Conservation (phyloP, 805 yeast genomes). For the Kuraishia molischiana region DNA sequence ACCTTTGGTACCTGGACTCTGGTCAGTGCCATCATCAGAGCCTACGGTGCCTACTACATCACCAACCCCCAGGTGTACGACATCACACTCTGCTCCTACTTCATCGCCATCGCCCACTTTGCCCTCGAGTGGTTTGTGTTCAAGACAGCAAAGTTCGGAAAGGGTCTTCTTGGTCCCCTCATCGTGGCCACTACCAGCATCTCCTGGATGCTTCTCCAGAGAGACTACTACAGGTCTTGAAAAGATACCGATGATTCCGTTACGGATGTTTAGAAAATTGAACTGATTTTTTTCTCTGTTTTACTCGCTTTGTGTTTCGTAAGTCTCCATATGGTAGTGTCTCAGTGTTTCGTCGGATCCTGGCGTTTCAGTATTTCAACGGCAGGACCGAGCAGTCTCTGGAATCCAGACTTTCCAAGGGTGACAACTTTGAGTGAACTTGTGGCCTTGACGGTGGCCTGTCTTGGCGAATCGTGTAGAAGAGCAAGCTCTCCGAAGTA, state of each 20-base stretch:
- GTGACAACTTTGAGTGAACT: slow-evolving; percentile 81
- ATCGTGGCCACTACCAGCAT: slow-evolving; percentile 68
- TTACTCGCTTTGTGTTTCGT: too few species aligned
- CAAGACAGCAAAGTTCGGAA: slow-evolving; percentile 74
- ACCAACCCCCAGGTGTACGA: slow-evolving; percentile 63
- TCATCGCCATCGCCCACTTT: slow-evolving; percentile 80
- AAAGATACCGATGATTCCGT: too few species aligned
- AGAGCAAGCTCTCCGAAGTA: slow-evolving; percentile 96
- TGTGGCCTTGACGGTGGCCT: slow-evolving; percentile 81
- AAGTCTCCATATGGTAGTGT: too few species aligned
- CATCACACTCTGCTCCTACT: slow-evolving; percentile 69
- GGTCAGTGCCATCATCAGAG: slow-evolving; percentile 72
- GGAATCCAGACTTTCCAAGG: slow-evolving; percentile 85
- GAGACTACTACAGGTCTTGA: slow-evolving; percentile 40
- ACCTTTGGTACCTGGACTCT: slow-evolving; percentile 99
- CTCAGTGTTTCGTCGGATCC: slow-evolving; percentile 55
- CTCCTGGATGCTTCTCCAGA: slow-evolving; percentile 72
- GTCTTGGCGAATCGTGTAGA: slow-evolving; percentile 85
- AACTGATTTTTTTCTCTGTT: too few species aligned
- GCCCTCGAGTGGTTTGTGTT: slow-evolving; percentile 72
- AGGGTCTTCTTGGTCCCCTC: slow-evolving; percentile 85
- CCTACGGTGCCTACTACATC: slow-evolving; percentile 77
- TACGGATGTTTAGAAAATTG: too few species aligned
- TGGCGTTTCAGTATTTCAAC: slow-evolving; percentile 79
- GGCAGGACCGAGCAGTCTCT: slow-evolving; percentile 89